Evolutionary conservation across 371 early-diverging fungal species (phyloP), one percentile per base, ranked within the genome.

Genomic region (Smittium culicis): DNA sequence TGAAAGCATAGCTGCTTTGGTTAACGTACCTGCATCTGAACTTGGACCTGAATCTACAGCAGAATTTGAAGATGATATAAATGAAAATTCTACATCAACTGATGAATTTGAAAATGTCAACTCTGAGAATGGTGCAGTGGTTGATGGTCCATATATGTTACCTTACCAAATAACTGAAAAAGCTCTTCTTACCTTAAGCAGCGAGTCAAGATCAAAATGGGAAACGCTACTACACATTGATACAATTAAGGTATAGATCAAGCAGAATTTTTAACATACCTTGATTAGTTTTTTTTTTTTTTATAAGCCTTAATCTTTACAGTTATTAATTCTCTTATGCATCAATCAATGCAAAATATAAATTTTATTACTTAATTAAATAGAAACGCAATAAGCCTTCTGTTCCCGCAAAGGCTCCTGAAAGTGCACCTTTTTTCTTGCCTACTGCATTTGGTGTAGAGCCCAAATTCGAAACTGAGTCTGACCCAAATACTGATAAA

Each of bases 391-490:
- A 94, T 77, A 90, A 89, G 73, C 92, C 96, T 28, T 86, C 81
- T 66, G 86, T 88, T 72, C 83, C 92, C 27, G 91, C 93, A 24
- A 92, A 92, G 70, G 83, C 82, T 25, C 90, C 92, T 31, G 94
- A 91, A 72, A 80, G 83, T 64, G 91, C 93, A 24, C 94, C 96
- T 20, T 96, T 96, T 83, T 96, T 96, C 80, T 76, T 96, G 71
- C 86, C 87, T 14, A 88, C 93, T 0, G 83, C 32, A 70, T 76
- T 61, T 17, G 35, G 33, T 3, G 27, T 35, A n/a, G 33, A 29
- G 30, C 33, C 35, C 33, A 29, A 32, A 28, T 35, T 35, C 30
- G 35, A 45, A 17, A 45, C 16, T 28, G 2, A 3, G 5, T 16
- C 11, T 20, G 30, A 31, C 2, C 24, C 24, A 30, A 31, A 20